A percentile compares a stretch with the other conserved stretches of the same genome.
Evolutionary conservation across 2,329 filamentous ascomycete genomes (phyloP).

Genomic region (Exophiala aquamarina): DNA sequence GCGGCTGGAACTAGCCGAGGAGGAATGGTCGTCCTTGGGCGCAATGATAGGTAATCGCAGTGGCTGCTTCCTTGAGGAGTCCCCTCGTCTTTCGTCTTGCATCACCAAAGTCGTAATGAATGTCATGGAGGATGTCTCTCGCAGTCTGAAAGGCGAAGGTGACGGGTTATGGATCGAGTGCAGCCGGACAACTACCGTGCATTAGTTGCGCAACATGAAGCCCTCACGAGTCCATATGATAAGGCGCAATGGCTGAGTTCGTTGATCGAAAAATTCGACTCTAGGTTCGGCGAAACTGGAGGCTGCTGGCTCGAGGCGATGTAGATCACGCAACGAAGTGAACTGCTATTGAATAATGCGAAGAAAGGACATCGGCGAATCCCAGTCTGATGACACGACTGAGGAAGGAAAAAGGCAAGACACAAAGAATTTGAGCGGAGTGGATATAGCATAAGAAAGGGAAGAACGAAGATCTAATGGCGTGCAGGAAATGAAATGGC

Average conservation of each 20-base stretch:
- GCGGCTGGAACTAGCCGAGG: conserved; percentile 34
- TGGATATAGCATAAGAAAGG: no score
- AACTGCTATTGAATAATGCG: no score
- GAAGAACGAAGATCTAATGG: no score
- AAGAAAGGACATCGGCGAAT: no score
- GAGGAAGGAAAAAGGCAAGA: no score
- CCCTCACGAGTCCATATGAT: neutral
- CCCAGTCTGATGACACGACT: no score
- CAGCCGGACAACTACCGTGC: conserved; percentile 6
- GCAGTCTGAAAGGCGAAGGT: neutral
- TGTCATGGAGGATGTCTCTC: conserved; percentile 33
- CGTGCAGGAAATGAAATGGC: no score
- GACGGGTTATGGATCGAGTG: neutral
- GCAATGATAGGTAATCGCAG: conserved; percentile 45
- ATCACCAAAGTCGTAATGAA: conserved; percentile 35
- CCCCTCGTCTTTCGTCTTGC: conserved; percentile 37
- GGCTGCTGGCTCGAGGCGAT: no score
- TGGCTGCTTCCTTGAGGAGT: conserved; percentile 38
- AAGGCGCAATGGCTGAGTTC: neutral
- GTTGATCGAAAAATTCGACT: no score
- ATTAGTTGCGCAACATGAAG: neutral
- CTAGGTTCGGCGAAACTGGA: no score
- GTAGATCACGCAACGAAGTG: no score
- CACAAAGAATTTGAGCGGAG: no score
- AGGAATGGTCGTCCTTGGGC: conserved; percentile 41